Base-by-base conservation (phyloP, 345 rosid genomes). In the Turritis glabra region DNA sequence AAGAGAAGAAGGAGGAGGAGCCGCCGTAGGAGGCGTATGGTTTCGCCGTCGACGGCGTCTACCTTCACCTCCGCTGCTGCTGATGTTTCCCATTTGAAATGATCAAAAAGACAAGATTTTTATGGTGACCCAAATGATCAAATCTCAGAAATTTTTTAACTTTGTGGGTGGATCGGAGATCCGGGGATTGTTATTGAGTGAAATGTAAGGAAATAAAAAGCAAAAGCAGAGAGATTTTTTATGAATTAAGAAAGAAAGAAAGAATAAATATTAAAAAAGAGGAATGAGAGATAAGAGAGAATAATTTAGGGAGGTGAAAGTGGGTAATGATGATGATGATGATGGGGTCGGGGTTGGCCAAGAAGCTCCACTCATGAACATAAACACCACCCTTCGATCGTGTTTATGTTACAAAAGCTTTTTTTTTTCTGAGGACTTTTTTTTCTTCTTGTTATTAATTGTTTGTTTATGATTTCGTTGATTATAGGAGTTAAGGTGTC, bases 21-120 rank as follows among this genome's bases (percentile, higher is more conserved):
- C 73, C 0, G 67, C 61, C 14, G 85, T 18, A 55, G 86, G 67
- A 37, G 27, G 58, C 0, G 88, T 81, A 52, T 82, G 81, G 79
- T 69, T 68, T 17, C 86, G 85, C n/a, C 89, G 76, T 32, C 80
- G 83, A 50, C 95, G 75, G 61, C 93, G 84, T 59, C 95, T 82
- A 52, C 85, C 82, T 57, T 69, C 81, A 5, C 71, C 80, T 37
- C 88, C 88, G 79, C 80, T 81, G 82, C 88, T 88, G 37, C 82
- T 76, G 63, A 72, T 80, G 82, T 90, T 90, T 1, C 97, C 97
- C 98, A 94, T 91, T 9, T 5, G 17, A 40, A 40, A 40, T 40
- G 17, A 47, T 67, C 44, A 53, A 71, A 37, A 59, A 73, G 67
- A 55, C 5, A 6, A 2, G 35, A 46, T 27, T 25, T 56, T 56